These are phyloP conservation scores for Geotrichum siamense DNA, from an alignment of 1,139 yeast species.

Conservation along the genomic window DNA sequence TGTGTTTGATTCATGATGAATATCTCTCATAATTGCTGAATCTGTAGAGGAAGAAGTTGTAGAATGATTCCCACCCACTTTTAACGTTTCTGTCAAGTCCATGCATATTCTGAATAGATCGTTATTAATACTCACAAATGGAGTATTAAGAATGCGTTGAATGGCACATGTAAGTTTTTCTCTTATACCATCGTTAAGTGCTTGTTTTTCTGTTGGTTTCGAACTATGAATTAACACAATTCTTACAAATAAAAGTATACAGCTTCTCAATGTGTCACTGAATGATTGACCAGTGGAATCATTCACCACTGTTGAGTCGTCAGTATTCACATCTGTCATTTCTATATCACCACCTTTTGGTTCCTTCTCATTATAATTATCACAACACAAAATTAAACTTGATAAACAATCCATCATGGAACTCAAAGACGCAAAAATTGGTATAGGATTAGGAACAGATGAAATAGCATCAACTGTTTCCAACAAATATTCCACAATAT, in stretches of 20 bases:
- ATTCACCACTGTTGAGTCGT: not conserved
- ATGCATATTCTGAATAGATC: conserved; percentile 25
- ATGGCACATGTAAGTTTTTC: conserved; percentile 39
- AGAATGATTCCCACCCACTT: not conserved
- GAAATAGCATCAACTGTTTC: conserved; percentile 30
- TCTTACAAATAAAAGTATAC: conserved; percentile 43
- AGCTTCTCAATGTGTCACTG: conserved; percentile 14
- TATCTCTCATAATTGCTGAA: not conserved
- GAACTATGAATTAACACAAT: conserved; percentile 50
- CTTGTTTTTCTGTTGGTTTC: conserved; percentile 22
- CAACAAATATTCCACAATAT: conserved; percentile 21
- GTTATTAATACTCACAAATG: conserved; percentile 19
- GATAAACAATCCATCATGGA: conserved; percentile 23
- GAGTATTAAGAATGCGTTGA: conserved; percentile 38
- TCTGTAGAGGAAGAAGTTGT: not conserved
- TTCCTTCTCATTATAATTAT: conserved; percentile 11
- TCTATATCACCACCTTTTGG: not conserved
- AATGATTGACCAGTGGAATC: not conserved
- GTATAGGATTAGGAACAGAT: conserved; percentile 25
- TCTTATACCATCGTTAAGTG: conserved; percentile 25
- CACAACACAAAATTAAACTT: conserved; percentile 22
- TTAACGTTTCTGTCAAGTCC: conserved; percentile 26
- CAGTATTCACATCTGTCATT: not conserved
- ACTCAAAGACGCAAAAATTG: conserved; percentile 21
- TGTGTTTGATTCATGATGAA: not conserved